A percentile compares a stretch with the other conserved stretches of the same genome.
These are phyloP conservation scores for Stemphylium lycopersici DNA, from an alignment of 2,329 filamentous ascomycete species.

Conservation along the genomic window DNA sequence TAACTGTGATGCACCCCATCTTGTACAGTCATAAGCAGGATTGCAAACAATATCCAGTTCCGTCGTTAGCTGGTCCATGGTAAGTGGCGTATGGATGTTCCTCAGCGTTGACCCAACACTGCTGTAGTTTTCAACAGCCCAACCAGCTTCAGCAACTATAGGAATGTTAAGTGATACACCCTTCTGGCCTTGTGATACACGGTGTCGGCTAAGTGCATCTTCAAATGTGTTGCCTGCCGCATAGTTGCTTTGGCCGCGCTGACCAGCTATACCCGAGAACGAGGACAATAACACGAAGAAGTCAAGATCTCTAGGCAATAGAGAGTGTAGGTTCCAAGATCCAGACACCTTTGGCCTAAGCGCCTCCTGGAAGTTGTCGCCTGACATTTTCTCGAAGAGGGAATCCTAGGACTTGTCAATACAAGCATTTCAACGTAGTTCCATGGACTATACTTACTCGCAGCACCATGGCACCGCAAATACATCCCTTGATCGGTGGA, in stretches of 20 bases:
- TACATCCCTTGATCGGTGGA: neutral
- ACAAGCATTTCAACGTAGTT: no score
- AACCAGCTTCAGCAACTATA: neutral
- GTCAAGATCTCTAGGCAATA: conserved; percentile 6
- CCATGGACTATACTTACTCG: neutral
- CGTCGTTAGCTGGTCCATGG: neutral
- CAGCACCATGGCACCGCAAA: neutral
- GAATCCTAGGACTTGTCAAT: neutral
- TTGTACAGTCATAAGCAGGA: neutral
- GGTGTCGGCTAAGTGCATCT: conserved; percentile 13
- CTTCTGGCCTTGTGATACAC: neutral
- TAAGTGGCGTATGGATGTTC: neutral
- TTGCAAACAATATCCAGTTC: neutral
- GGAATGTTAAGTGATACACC: no score
- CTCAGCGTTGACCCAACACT: neutral
- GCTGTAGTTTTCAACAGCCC: neutral
- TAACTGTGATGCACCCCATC: neutral
- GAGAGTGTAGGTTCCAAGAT: conserved; percentile 29
- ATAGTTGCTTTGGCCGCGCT: conserved; percentile 6
- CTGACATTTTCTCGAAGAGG: conserved; percentile 13
- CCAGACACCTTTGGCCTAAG: conserved; percentile 37
- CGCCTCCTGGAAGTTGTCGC: conserved; percentile 1
- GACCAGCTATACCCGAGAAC: conserved; percentile 12
- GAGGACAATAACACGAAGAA: conserved; percentile 32
- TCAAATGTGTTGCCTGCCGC: conserved; percentile 4